Evolutionary conservation across 1,284 basidiomycete genomes (phyloP).

Genomic region (Fistulina hepatica): DNA sequence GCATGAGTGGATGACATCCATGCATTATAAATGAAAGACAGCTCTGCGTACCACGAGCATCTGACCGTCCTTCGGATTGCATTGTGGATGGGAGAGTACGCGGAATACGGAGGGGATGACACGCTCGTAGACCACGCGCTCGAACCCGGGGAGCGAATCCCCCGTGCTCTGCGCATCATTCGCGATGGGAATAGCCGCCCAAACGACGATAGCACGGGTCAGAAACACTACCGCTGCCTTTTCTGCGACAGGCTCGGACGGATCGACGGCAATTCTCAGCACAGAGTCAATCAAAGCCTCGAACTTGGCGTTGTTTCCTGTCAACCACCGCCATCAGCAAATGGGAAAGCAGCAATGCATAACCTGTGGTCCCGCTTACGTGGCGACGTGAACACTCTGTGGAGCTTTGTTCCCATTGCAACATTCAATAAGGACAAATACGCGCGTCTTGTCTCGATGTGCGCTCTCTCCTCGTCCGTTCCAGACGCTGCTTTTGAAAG

Average conservation of each 20-base stretch:
- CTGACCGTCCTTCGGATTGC: constrained; percentile 86
- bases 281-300: constrained; percentile 64
- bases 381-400: constrained; percentile 79
- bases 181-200: constrained; percentile 49
- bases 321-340: no score
- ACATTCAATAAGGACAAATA: constrained; percentile 82
- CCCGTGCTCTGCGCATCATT: constrained; percentile 31
- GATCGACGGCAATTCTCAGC: constrained; percentile 66
- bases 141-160: constrained; percentile 77
- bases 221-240: constrained; percentile 80
- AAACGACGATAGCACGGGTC: constrained; percentile 63
- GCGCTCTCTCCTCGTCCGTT: constrained; percentile 82
- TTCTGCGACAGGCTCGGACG: constrained; percentile 65
- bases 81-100: constrained; percentile 68
- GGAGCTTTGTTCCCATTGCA: constrained; percentile 73
- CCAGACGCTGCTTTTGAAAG: constrained; percentile 79
- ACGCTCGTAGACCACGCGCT: constrained; percentile 85
- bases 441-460: constrained; percentile 82
- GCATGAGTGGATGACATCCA: not conserved
- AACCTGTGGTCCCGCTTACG: no score
- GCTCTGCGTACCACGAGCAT: constrained; percentile 55
- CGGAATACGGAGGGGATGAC: constrained; percentile 78
- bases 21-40: not conserved
- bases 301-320: constrained; percentile 77
- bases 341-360: no score